Conservation (phyloP, 2,329 filamentous ascomycete species). For the Phialophora verrucosa region DNA sequence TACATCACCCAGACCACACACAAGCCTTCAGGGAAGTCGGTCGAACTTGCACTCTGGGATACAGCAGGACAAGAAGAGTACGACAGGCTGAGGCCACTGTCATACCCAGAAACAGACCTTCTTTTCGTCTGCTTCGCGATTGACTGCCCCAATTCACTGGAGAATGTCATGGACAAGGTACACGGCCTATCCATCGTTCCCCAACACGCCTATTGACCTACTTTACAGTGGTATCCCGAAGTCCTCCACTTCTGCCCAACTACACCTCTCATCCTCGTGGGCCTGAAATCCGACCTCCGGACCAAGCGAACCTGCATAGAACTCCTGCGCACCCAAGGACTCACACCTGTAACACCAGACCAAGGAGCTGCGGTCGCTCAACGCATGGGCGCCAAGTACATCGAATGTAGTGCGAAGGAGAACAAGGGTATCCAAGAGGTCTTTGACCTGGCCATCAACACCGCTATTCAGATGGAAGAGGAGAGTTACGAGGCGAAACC, state of each 20-base stretch:
- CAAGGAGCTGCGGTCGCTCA: conserved; percentile 86
- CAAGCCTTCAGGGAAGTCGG: conserved; percentile 83
- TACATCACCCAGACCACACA: conserved; percentile 98
- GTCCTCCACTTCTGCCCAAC: conserved; percentile 98
- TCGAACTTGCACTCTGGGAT: conserved; percentile 97
- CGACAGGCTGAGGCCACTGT: conserved; percentile 90
- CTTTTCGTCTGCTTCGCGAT: conserved; percentile 99
- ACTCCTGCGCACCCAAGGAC: conserved; percentile 95
- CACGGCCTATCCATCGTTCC: conserved; percentile 35
- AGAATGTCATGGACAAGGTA: conserved; percentile 99
- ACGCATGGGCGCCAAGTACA: conserved; percentile 94
- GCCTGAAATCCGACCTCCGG: conserved; percentile 95
- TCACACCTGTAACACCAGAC: conserved; percentile 90
- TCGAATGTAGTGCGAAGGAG: conserved; percentile 98
- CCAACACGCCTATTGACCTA: conserved; percentile 12
- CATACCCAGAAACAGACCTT: conserved; percentile 96
- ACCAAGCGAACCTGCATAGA: conserved; percentile 97
- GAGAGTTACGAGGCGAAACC: conserved; percentile 53
- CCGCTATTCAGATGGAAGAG: conserved; percentile 82
- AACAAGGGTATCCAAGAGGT: conserved; percentile 96
- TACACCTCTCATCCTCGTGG: conserved; percentile 92
- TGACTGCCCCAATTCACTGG: conserved; percentile 95
- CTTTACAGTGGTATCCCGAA: conserved; percentile 90
- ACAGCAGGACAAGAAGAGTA: conserved; percentile 99
- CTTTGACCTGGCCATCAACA: conserved; percentile 89